phyloP scores from a whole-genome alignment of 768 basidiomycete genomes.

The Mycena galopus region DNA sequence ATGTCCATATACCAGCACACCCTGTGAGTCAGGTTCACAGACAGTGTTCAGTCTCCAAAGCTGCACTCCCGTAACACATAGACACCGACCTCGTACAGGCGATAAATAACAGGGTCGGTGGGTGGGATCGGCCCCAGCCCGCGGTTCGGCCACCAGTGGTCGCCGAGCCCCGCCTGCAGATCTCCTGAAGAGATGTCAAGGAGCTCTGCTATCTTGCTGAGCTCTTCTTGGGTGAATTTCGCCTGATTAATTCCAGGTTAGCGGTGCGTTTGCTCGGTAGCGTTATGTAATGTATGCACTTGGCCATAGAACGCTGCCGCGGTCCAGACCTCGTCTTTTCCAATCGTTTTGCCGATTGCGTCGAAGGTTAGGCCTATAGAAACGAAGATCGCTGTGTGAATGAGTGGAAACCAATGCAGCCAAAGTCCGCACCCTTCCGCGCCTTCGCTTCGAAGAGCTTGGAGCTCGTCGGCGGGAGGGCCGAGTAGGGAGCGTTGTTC shows the following conservation, averaged over 20 bases:
- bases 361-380: slow-evolving; percentile 76
- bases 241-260: slow-evolving; percentile 58
- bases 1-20: slow-evolving; percentile 82
- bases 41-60: too few species aligned
- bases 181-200: slow-evolving; percentile 60
- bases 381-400: background rate
- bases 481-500: slow-evolving; percentile 58
- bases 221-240: slow-evolving; percentile 73
- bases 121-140: slow-evolving; percentile 79
- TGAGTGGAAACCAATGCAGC: too few species aligned
- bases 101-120: slow-evolving; percentile 84
- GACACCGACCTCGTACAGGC: slow-evolving; percentile 77
- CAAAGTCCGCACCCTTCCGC: slow-evolving; percentile 60
- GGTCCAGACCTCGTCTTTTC: slow-evolving; percentile 85
- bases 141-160: slow-evolving; percentile 83
- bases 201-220: slow-evolving; percentile 62
- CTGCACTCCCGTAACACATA: background rate
- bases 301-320: slow-evolving; percentile 88
- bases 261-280: too few species aligned
- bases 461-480: slow-evolving; percentile 64
- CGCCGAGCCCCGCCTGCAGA: slow-evolving; percentile 65
- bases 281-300: slow-evolving; percentile 61
- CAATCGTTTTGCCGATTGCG: slow-evolving; percentile 72
- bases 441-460: slow-evolving; percentile 77
- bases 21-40: slow-evolving; percentile 59